These are phyloP conservation scores for Alternaria viburni DNA, from an alignment of 2,329 filamentous ascomycete species.

Conservation along the genomic window DNA sequence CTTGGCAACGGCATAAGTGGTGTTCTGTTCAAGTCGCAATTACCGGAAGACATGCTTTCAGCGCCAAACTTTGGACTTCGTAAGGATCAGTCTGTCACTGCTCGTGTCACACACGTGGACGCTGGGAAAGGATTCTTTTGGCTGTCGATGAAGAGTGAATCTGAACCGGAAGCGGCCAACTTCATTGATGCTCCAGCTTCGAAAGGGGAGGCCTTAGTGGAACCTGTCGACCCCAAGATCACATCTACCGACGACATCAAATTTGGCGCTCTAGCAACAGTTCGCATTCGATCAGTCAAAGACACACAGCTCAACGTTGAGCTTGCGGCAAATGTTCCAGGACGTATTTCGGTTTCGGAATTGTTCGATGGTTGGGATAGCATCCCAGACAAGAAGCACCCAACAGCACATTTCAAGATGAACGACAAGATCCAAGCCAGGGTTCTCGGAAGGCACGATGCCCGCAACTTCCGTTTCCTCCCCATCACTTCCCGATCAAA, in stretches of 20 bases:
- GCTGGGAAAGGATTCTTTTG: slow-evolving; percentile 72
- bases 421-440: slow-evolving; percentile 76
- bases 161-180: slow-evolving; percentile 48
- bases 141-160: slow-evolving; percentile 64
- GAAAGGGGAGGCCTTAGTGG: slow-evolving; percentile 54
- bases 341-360: slow-evolving; percentile 92
- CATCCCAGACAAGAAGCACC: slow-evolving; percentile 80
- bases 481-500: slow-evolving; percentile 85
- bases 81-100: slow-evolving; percentile 75
- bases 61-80: slow-evolving; percentile 79
- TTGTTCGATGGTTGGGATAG: slow-evolving; percentile 88
- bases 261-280: slow-evolving; percentile 76
- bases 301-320: slow-evolving; percentile 91
- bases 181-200: slow-evolving; percentile 26
- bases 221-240: slow-evolving; percentile 70
- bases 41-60: slow-evolving; percentile 71
- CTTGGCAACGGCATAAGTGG: slow-evolving; percentile 80
- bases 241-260: slow-evolving; percentile 73
- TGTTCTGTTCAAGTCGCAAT: slow-evolving; percentile 77
- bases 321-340: slow-evolving; percentile 84
- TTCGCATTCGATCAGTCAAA: slow-evolving; percentile 82
- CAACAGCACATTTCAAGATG: slow-evolving; percentile 74
- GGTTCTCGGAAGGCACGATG: slow-evolving; percentile 86
- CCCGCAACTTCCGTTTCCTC: slow-evolving; percentile 86
- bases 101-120: slow-evolving; percentile 76